phyloP scores from a whole-genome alignment of 495 filamentous ascomycete species.

The Podospora appendiculata region DNA sequence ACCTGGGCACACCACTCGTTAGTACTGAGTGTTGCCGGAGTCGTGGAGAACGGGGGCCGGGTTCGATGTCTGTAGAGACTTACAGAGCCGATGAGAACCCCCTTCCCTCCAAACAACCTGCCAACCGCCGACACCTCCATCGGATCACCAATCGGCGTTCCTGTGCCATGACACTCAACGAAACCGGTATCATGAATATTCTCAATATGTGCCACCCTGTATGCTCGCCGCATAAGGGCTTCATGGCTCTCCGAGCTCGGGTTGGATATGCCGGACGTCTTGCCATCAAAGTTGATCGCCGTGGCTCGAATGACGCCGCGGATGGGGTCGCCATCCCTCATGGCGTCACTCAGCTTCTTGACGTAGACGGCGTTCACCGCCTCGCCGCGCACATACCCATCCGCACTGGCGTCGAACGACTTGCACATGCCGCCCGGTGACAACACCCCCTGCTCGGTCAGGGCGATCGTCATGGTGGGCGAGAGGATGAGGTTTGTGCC shows the following conservation, averaged over 20 bases:
- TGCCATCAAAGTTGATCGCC: conserved; percentile 41
- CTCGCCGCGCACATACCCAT: conserved; percentile 51
- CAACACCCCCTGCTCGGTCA: conserved; percentile 4
- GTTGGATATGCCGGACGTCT: conserved; percentile 34
- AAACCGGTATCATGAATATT: neutral
- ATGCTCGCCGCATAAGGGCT: conserved; percentile 33
- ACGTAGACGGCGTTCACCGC: conserved; percentile 28
- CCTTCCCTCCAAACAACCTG: neutral
- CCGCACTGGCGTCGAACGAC: conserved; percentile 21
- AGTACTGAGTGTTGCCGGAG: neutral
- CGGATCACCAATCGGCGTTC: neutral
- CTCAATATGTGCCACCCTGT: conserved; percentile 12
- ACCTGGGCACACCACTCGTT: neutral
- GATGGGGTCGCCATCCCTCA: conserved; percentile 38
- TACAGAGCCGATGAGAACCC: neutral
- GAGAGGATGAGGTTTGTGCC: conserved; percentile 21
- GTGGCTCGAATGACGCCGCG: conserved; percentile 46
- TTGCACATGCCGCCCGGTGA: conserved; percentile 20
- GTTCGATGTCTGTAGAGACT: neutral
- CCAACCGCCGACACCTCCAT: neutral
- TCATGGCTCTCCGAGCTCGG: conserved; percentile 42
- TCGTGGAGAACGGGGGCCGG: neutral
- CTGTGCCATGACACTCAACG: neutral
- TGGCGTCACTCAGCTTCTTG: conserved; percentile 43
- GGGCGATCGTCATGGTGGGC: neutral